Conservation (phyloP, 2,329 filamentous ascomycete genomes). For the Periconia sp. region DNA sequence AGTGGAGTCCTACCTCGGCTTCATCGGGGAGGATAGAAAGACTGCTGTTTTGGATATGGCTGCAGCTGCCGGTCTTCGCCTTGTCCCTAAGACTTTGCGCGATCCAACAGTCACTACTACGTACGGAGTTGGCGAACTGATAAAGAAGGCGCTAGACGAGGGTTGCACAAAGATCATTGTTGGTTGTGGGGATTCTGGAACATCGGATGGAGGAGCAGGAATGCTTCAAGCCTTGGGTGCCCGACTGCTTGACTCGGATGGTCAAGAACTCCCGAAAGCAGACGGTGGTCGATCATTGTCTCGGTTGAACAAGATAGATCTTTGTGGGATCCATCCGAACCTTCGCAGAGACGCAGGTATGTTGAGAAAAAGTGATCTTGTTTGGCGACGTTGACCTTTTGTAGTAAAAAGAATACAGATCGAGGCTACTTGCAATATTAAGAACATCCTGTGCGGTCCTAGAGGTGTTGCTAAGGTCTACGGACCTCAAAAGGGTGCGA, state of each 20-base stretch:
- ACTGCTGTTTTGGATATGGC: slow-evolving; percentile 62
- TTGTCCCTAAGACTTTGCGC: slow-evolving; percentile 53
- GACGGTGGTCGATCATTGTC: too few species aligned
- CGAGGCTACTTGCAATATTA: too few species aligned
- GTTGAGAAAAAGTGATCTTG: too few species aligned
- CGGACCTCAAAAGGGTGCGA: too few species aligned
- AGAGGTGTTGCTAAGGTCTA: too few species aligned
- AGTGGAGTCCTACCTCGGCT: slow-evolving; percentile 55
- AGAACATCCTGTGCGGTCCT: too few species aligned
- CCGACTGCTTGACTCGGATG: slow-evolving; percentile 49
- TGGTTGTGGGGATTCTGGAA: slow-evolving; percentile 62
- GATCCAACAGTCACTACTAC: slow-evolving; percentile 59
- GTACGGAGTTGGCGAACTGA: slow-evolving; percentile 59
- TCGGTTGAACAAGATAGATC: too few species aligned
- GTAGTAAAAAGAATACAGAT: too few species aligned
- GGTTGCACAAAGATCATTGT: slow-evolving; percentile 56
- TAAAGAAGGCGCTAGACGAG: slow-evolving; percentile 54
- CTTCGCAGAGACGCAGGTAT: too few species aligned
- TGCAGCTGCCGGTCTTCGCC: slow-evolving; percentile 58
- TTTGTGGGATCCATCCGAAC: too few species aligned
- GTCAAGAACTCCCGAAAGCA: too few species aligned
- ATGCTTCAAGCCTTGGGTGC: slow-evolving; percentile 62
- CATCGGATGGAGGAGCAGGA: slow-evolving; percentile 60
- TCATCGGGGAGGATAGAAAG: slow-evolving; percentile 43
- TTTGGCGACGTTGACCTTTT: too few species aligned